Percentiles rank a stretch among this genome's conserved stretches.
phyloP scores from a whole-genome alignment of 225 moss, liverwort and hornwort species.

The Antitrichia curtipendula region DNA sequence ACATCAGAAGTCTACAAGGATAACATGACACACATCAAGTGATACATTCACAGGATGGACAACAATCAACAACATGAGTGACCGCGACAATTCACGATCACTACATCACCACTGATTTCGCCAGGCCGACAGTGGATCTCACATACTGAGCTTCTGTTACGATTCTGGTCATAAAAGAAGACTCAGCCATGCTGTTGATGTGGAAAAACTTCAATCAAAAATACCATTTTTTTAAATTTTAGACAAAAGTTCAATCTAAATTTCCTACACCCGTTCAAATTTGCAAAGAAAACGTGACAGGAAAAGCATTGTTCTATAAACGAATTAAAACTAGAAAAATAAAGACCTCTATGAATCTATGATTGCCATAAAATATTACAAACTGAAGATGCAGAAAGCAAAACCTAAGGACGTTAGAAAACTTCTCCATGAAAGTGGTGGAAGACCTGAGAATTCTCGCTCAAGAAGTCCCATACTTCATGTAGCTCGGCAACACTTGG shows the following conservation, averaged over 20 bases:
- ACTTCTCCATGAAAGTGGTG: background rate
- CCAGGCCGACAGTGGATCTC: constrained; percentile 10
- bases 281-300: background rate
- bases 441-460: constrained; percentile 44
- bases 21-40: background rate
- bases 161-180: constrained; percentile 11
- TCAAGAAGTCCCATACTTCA: constrained; percentile 58
- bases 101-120: background rate
- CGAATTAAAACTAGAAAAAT: background rate
- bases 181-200: constrained; percentile 8
- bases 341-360: background rate
- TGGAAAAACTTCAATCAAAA: constrained; percentile 20
- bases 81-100: background rate
- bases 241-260: constrained; percentile 3
- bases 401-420: background rate
- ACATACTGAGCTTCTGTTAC: constrained; percentile 26
- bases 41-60: background rate
- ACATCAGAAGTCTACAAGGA: constrained; percentile 7
- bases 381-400: background rate
- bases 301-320: background rate
- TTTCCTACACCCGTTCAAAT: constrained; percentile 4
- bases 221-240: background rate
- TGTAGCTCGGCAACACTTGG: constrained; percentile 55
- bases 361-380: background rate
- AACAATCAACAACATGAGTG: constrained; percentile 2